Evolutionary conservation across 768 basidiomycete genomes (phyloP), one percentile per base, ranked within the genome.

Genomic region (Podaxis sp.): DNA sequence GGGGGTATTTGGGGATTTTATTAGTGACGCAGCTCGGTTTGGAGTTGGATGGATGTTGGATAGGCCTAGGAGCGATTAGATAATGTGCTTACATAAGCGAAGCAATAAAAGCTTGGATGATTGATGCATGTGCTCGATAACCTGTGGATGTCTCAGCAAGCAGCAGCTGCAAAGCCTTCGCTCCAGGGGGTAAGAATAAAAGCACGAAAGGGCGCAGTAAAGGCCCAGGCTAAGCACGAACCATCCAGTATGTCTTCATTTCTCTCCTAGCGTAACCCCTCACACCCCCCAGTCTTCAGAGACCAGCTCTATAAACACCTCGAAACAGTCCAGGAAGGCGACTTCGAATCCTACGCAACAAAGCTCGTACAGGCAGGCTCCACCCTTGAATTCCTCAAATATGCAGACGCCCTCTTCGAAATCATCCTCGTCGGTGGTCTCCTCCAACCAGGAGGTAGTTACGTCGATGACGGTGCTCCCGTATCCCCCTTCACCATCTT

Each of bases 381-480:
- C 25, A 88, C 91, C 52, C 90, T 99, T 73, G 97, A 99, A 76
- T 89, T 87, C 70, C 87, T 95, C 75, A 97, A 97, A 79, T 98
- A 98, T 88, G 91, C 93, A 76, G 95, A 97, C 68, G 83, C 89
- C 59, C 88, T 98, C 68, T 98, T 97, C 76, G 95, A 99, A 77
- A 85, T 97, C 78, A 83, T 98, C 71, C 85, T 99, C 69, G 90
- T 95, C 70, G 96, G 96, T 52, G 93, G 94, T 44, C 89, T 99
- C 64, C 86, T 99, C 68, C 95, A 98, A 75, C 97, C 96, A 18
- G 96, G 96, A 55, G 96, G 96, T 62, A 85, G 80, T 68, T 95
- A 91, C 76, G 68, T 98, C 75, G 94, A 97, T 61, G 92, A 94
- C 63, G 87, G 86, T 52, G 88, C 90, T 21, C 90, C 92, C 28